Evolutionary conservation across 768 basidiomycete genomes (phyloP), one percentile per base, ranked within the genome.

Genomic region (Amanita molliuscula): DNA sequence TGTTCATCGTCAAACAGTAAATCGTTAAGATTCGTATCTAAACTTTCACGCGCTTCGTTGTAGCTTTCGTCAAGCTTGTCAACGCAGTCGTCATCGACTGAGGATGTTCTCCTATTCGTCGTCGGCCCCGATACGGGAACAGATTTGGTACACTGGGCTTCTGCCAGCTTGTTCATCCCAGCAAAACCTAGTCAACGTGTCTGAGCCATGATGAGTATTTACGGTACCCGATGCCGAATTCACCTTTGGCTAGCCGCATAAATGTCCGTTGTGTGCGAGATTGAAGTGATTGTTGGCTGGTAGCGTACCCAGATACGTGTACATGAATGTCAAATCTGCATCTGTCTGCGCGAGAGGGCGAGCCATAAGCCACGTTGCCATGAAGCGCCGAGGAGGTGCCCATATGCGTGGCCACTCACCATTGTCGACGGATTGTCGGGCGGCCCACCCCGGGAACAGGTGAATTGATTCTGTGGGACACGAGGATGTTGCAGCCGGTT

Each of bases 361-460:
- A 48, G 42, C 37, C n/a, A 20, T 21, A 25, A 34, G 25, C 13
- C 36, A 35, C 44, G 29, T 28, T 37, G 41, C 20, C 10, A 15
- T n/a, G 16, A 46, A 21, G 33, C 33, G 33, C 33, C 31, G 3
- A 10, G 8, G 21, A 46, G 16, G 31, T 33, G 16, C 44, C 33
- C 10, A 29, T 15, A n/a, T n/a, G n/a, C n/a, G 23, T 9, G 15
- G 8, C 2, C 55, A 44, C 50, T 34, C 9, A 45, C 51, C 42
- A 23, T 53, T 48, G 41, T 51, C 57, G 13, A 54, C 63, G 58
- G 77, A 79, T 25, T 76, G 65, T 46, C 77, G 69, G 5, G 76
- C 73, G 2, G 88, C 89, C 86, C 88, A 92, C 2, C 89, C 87
- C 4, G 89, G 89, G 65, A 91, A 90, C 20, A 89, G 59, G 15